Evolutionary conservation across 345 rosid genomes (phyloP).

Genomic region (Streptanthus diversifolius): DNA sequence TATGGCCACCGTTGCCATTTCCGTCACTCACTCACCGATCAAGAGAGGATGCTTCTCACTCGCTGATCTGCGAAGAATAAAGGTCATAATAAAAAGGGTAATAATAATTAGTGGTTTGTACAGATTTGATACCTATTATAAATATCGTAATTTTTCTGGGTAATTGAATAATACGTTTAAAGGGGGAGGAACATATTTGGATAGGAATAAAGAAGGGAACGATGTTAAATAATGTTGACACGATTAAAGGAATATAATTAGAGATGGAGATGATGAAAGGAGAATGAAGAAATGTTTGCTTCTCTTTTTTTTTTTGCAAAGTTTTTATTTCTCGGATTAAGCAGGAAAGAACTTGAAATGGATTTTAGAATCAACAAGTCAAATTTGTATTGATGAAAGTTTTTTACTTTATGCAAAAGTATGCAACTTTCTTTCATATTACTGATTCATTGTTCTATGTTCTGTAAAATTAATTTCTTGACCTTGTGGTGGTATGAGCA

Average conservation of each 20-base stretch:
- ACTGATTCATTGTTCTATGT: neutral
- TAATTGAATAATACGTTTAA: neutral
- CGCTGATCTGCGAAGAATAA: conserved; percentile 27
- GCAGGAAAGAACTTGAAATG: neutral
- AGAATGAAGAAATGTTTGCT: conserved; percentile 6
- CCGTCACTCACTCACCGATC: conserved; percentile 82
- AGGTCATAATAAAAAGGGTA: conserved; percentile 4
- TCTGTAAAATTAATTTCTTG: conserved; percentile 14
- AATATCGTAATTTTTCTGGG: conserved; percentile 19
- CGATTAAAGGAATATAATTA: conserved; percentile 18
- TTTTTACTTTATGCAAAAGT: neutral
- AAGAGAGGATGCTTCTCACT: conserved; percentile 45
- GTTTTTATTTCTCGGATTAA: neutral
- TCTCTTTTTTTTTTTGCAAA: conserved; percentile 23
- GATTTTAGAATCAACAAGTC: conserved; percentile 2
- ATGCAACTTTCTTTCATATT: neutral
- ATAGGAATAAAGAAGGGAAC: conserved; percentile 3
- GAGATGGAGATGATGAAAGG: conserved; percentile 10
- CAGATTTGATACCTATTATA: conserved; percentile 30
- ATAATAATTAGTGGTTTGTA: conserved; percentile 31
- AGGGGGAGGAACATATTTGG: neutral
- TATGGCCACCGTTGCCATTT: conserved; percentile 96
- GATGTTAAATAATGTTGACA: conserved; percentile 20
- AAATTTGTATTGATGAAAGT: conserved; percentile 1
- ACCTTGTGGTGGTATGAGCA: neutral